Percentiles rank a stretch among this genome's conserved stretches.
Evolutionary conservation across 768 basidiomycete genomes (phyloP).

Genomic region (Tulasnella sp.): DNA sequence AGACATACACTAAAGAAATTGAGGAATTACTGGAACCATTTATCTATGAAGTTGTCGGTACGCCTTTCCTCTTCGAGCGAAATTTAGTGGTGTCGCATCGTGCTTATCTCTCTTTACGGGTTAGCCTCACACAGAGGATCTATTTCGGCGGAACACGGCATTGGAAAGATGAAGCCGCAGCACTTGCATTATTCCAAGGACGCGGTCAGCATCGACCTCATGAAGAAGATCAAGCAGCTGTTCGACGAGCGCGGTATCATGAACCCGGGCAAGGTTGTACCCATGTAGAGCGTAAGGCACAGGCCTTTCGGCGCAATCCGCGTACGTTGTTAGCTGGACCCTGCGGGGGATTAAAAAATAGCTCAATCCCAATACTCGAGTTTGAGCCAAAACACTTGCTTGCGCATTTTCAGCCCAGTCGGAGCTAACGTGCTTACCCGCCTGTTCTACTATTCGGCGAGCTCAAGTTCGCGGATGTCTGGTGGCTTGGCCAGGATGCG

Average conservation of each 20-base stretch:
- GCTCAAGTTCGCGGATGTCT: neutral
- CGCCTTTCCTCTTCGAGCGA: neutral
- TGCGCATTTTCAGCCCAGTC: neutral
- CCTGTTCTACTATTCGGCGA: neutral
- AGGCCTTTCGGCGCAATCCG: neutral
- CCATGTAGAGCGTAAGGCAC: slow-evolving; percentile 16
- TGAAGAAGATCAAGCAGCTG: slow-evolving; percentile 85
- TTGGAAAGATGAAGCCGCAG: slow-evolving; percentile 93
- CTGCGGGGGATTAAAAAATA: neutral
- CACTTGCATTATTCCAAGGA: slow-evolving; percentile 88
- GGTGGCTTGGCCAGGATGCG: neutral
- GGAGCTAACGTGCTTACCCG: neutral
- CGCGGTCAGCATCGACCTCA: slow-evolving; percentile 76
- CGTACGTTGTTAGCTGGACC: neutral
- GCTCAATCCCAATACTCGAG: neutral
- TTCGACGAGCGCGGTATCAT: slow-evolving; percentile 93
- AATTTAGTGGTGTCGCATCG: neutral
- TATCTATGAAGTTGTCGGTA: slow-evolving; percentile 83
- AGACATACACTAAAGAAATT: slow-evolving; percentile 79
- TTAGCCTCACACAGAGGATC: slow-evolving; percentile 81
- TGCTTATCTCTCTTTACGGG: slow-evolving; percentile 29
- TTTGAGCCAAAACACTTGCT: neutral
- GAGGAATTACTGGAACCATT: slow-evolving; percentile 91
- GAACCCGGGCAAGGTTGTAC: slow-evolving; percentile 85
- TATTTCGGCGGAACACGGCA: slow-evolving; percentile 95